phyloP scores from a whole-genome alignment of 2,329 filamentous ascomycete genomes.

The Penicillium occitanis region DNA sequence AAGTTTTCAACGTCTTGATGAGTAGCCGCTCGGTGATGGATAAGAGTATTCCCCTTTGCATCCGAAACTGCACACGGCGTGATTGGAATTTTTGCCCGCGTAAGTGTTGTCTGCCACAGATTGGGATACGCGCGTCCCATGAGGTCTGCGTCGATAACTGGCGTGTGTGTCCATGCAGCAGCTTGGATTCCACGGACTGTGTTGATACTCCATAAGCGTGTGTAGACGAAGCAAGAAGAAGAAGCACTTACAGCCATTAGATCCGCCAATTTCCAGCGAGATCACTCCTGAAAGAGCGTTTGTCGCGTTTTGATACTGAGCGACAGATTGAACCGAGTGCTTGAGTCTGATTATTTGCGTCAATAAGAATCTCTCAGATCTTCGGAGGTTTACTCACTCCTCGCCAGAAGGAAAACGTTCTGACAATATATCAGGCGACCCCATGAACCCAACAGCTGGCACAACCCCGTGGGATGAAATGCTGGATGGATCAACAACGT shows the following conservation, averaged over 20 bases:
- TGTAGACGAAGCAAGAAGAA: too few species aligned
- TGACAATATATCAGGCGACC: slow-evolving; percentile 1
- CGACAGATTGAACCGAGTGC: not conserved
- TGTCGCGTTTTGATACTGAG: not conserved
- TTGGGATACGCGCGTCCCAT: slow-evolving; percentile 49
- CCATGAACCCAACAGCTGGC: slow-evolving; percentile 5
- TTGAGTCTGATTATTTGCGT: not conserved
- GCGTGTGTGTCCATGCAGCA: not conserved
- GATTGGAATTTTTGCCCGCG: slow-evolving; percentile 38
- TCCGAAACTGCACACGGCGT: slow-evolving; percentile 46
- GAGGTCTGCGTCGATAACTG: slow-evolving; percentile 45
- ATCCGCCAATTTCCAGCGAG: not conserved
- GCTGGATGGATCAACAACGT: slow-evolving; percentile 44
- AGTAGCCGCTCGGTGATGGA: slow-evolving; percentile 45
- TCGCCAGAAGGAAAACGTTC: slow-evolving; percentile 4
- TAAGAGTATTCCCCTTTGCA: slow-evolving; percentile 46
- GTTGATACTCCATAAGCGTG: not conserved
- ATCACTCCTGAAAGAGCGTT: not conserved
- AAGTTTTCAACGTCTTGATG: slow-evolving; percentile 42
- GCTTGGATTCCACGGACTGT: slow-evolving; percentile 6
- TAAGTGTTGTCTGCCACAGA: slow-evolving; percentile 48
- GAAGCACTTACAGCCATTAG: not conserved
- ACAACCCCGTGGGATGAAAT: slow-evolving; percentile 46
- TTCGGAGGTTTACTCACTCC: not conserved
- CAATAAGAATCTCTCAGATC: too few species aligned